phyloP scores from a whole-genome alignment of 805 yeast genomes.

The Teunomyces tritomae region DNA sequence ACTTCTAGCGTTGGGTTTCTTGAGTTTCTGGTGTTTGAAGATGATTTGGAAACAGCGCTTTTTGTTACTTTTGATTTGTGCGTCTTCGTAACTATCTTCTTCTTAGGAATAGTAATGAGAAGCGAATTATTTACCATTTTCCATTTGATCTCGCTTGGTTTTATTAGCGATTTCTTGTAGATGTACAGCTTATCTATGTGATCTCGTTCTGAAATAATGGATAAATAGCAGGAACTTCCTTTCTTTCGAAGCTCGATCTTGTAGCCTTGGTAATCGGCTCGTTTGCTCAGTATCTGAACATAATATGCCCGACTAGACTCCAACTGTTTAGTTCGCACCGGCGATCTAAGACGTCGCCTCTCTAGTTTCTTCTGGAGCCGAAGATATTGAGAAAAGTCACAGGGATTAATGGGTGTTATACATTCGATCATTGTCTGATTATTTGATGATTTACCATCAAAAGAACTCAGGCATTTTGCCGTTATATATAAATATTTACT shows the following conservation, averaged over 20 bases:
- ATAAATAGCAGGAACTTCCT: not conserved
- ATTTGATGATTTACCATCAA: not conserved
- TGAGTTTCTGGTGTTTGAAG: constrained; percentile 3
- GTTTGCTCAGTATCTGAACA: not conserved
- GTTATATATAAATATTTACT: not conserved
- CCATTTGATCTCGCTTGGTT: not conserved
- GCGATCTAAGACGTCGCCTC: not conserved
- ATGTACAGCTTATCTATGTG: not conserved
- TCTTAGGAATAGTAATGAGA: constrained; percentile 1
- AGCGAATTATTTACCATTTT: not conserved
- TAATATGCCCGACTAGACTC: not conserved
- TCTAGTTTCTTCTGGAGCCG: not conserved
- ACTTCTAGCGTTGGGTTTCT: constrained; percentile 21
- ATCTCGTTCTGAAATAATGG: not conserved
- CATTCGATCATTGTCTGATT: not conserved
- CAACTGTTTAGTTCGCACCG: not conserved
- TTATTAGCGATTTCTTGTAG: not conserved
- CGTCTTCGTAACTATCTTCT: not conserved
- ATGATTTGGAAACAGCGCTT: not conserved
- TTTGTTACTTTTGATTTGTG: not conserved
- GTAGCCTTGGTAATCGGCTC: not conserved
- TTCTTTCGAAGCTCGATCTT: not conserved
- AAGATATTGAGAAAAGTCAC: not conserved
- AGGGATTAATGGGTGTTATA: not conserved
- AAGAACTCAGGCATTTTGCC: too few relatives aligned